Evolutionary conservation across 257 asterid species (phyloP).

Genomic region (Henckelia pumila): DNA sequence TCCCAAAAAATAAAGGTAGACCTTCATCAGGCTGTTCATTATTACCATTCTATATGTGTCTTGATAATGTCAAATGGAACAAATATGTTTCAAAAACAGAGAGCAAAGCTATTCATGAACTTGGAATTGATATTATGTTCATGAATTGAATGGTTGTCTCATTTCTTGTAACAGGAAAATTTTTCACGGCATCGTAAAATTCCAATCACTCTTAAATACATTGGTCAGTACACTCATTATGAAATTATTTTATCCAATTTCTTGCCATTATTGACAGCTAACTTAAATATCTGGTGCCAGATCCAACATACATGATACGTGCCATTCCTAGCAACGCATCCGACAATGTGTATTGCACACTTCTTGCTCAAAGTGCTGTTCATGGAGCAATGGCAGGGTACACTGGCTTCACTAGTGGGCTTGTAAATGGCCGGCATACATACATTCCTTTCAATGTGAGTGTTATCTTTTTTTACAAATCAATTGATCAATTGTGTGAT

Average conservation of each 20-base stretch:
- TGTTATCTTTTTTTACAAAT: conserved; percentile 4
- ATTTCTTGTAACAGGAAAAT: conserved; percentile 42
- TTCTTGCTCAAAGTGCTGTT: conserved; percentile 79
- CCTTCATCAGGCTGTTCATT: neutral
- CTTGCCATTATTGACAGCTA: conserved; percentile 17
- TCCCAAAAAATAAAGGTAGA: conserved; percentile 60
- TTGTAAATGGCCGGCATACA: conserved; percentile 61
- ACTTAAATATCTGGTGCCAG: conserved; percentile 33
- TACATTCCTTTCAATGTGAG: conserved; percentile 72
- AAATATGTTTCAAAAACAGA: conserved; percentile 6
- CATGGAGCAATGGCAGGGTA: conserved; percentile 84
- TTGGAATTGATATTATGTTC: conserved; percentile 20
- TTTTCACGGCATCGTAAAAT: conserved; percentile 34
- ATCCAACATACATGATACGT: conserved; percentile 78
- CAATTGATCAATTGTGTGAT: conserved; percentile 8
- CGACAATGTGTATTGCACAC: conserved; percentile 70
- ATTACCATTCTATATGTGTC: neutral
- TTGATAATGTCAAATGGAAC: neutral
- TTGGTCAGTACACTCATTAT: conserved; percentile 42
- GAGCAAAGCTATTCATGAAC: neutral
- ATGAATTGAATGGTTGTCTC: conserved; percentile 7
- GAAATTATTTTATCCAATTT: neutral
- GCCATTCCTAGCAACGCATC: conserved; percentile 79
- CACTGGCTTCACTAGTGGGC: conserved; percentile 64
- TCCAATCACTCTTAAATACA: conserved; percentile 58